These are phyloP conservation scores for Cnidoscolus chayamansa DNA, from an alignment of 441 rosid genomes.

Conservation along the genomic window DNA sequence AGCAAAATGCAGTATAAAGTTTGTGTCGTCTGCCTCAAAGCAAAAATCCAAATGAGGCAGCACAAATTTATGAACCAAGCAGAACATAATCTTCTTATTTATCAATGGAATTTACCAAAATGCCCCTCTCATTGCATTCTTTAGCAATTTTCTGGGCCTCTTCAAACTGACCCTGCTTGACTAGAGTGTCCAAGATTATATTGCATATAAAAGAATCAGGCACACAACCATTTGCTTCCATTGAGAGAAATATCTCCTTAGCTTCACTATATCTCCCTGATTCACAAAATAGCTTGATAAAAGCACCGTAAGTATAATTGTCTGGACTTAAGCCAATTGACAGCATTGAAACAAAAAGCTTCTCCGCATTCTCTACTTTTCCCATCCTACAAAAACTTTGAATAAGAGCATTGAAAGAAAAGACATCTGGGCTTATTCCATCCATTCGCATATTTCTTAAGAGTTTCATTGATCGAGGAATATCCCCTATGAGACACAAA, in stretches of 20 bases:
- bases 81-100: conserved; percentile 13
- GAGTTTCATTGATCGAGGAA: conserved; percentile 45
- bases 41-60: conserved; percentile 2
- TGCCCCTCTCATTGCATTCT: conserved; percentile 26
- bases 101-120: conserved; percentile 23
- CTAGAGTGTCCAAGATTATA: conserved; percentile 36
- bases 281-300: conserved; percentile 51
- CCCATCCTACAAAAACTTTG: conserved; percentile 56
- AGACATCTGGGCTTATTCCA: conserved; percentile 55
- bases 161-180: conserved; percentile 25
- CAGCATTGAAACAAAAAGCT: conserved; percentile 47
- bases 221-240: conserved; percentile 56
- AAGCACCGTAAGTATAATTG: conserved; percentile 46
- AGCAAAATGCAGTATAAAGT: conserved; percentile 11
- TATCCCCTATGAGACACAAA: conserved; percentile 50
- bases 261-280: conserved; percentile 55
- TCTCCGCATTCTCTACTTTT: conserved; percentile 52
- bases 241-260: conserved; percentile 43
- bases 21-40: conserved; percentile 9
- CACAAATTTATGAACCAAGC: conserved; percentile 10
- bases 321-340: conserved; percentile 60
- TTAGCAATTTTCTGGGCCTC: conserved; percentile 33
- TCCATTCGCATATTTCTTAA: conserved; percentile 52
- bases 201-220: conserved; percentile 55
- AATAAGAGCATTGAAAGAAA: conserved; percentile 60